Evolutionary conservation across 2,329 filamentous ascomycete species (phyloP).

Genomic region (Byssothecium circinans): DNA sequence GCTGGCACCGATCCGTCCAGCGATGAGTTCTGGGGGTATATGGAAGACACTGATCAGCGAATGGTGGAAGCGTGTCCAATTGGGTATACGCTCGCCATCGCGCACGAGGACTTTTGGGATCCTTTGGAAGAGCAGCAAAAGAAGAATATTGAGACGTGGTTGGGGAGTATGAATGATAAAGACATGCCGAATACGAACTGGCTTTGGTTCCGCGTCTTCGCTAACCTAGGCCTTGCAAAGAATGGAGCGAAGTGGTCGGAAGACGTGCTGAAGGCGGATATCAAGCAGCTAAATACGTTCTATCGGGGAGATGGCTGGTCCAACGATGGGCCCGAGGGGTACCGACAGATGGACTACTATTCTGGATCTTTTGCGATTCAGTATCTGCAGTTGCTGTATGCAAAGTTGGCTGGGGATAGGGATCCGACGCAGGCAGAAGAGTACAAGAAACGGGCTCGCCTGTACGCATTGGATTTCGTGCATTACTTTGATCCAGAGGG

Average conservation of each 20-base stretch:
- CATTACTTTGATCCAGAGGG: constrained; percentile 76
- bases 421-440: constrained; percentile 68
- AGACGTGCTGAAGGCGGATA: constrained; percentile 70
- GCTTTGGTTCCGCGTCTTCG: constrained; percentile 84
- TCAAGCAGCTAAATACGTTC: constrained; percentile 77
- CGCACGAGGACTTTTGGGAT: constrained; percentile 65
- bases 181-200: constrained; percentile 70
- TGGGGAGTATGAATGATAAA: constrained; percentile 78
- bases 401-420: constrained; percentile 66
- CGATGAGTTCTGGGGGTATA: constrained; percentile 75
- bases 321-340: constrained; percentile 76
- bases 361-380: constrained; percentile 82
- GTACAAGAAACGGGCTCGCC: constrained; percentile 68
- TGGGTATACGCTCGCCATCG: constrained; percentile 73
- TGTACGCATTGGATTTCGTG: constrained; percentile 69
- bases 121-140: constrained; percentile 64
- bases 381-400: constrained; percentile 75
- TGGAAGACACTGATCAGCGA: constrained; percentile 74
- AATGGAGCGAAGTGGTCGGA: constrained; percentile 73
- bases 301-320: constrained; percentile 83
- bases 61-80: constrained; percentile 87
- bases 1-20: constrained; percentile 70
- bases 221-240: constrained; percentile 75
- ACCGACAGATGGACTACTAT: constrained; percentile 86
- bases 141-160: constrained; percentile 69